Percentiles rank a stretch among this genome's conserved stretches.
These are phyloP conservation scores for Peltaster fructicola DNA, from an alignment of 2,329 filamentous ascomycete species.

Conservation along the genomic window DNA sequence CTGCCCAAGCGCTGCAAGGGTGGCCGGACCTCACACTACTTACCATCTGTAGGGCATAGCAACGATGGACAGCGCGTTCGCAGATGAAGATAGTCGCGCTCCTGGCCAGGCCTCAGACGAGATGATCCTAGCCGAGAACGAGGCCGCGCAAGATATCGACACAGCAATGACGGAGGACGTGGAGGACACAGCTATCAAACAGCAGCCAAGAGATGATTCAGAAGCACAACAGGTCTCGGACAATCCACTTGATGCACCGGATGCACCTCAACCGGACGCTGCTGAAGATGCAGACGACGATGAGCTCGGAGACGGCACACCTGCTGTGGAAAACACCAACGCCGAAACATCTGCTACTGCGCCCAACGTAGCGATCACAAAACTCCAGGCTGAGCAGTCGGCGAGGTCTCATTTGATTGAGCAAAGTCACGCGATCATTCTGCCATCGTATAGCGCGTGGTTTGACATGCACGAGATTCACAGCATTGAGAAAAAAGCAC, in stretches of 20 bases:
- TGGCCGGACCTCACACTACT: too few species aligned
- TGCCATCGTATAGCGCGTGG: slow-evolving; percentile 96
- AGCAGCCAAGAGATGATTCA: slow-evolving; percentile 6
- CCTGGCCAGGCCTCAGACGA: slow-evolving; percentile 19
- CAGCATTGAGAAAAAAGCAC: slow-evolving; percentile 77
- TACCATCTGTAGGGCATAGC: too few species aligned
- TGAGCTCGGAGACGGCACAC: slow-evolving; percentile 9
- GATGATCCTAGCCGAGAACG: slow-evolving; percentile 17
- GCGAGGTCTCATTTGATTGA: slow-evolving; percentile 83
- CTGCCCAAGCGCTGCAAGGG: too few species aligned
- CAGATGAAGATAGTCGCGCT: slow-evolving; percentile 15
- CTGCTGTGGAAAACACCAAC: slow-evolving; percentile 3
- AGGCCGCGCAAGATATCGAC: slow-evolving; percentile 12
- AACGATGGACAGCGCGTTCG: slow-evolving; percentile 10
- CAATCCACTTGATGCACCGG: slow-evolving; percentile 22
- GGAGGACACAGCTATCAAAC: slow-evolving; percentile 8
- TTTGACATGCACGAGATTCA: slow-evolving; percentile 95
- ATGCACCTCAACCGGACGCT: slow-evolving; percentile 18
- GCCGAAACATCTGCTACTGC: slow-evolving; percentile 9
- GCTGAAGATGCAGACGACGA: slow-evolving; percentile 13
- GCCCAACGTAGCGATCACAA: slow-evolving; percentile 40
- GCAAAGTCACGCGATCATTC: slow-evolving; percentile 87
- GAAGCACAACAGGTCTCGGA: slow-evolving; percentile 15
- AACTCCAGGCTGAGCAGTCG: slow-evolving; percentile 64
- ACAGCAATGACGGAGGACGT: slow-evolving; percentile 18